These are phyloP conservation scores for Bretschneidera sinensis DNA, from an alignment of 345 rosid species.

Conservation along the genomic window DNA sequence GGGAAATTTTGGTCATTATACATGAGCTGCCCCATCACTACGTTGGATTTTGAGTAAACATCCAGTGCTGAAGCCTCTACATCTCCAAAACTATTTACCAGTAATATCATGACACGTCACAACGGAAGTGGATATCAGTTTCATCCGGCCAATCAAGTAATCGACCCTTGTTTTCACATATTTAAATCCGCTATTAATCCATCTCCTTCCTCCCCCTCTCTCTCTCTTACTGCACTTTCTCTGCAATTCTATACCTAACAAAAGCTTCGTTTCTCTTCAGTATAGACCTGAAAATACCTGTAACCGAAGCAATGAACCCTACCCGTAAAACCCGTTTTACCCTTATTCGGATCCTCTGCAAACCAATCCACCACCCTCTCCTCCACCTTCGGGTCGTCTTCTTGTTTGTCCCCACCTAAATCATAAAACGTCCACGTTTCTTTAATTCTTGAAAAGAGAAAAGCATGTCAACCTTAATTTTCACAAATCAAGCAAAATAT, in stretches of 20 bases:
- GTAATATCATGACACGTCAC: too few species aligned
- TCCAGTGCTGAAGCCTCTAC: too few species aligned
- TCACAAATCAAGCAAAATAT: too few species aligned
- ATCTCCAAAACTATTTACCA: too few species aligned
- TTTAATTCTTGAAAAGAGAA: neutral
- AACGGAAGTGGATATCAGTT: too few species aligned
- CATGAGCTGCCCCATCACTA: too few species aligned
- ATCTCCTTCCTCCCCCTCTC: neutral
- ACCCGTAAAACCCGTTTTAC: constrained; percentile 18
- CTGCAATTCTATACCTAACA: neutral
- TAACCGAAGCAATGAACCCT: constrained; percentile 42
- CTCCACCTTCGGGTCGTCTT: constrained; percentile 75
- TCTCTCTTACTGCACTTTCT: constrained; percentile 1
- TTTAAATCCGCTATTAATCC: constrained; percentile 2
- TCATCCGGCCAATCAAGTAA: too few species aligned
- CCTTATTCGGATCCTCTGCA: constrained; percentile 29
- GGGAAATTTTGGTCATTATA: too few species aligned
- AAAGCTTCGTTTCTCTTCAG: constrained; percentile 10
- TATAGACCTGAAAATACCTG: constrained; percentile 15
- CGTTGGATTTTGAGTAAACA: too few species aligned
- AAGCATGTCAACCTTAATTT: too few species aligned
- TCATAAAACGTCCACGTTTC: neutral
- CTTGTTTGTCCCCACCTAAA: constrained; percentile 76
- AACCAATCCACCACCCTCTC: constrained; percentile 47
- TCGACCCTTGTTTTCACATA: too few species aligned